Conservation (phyloP, 345 rosid species). For the Reutealis trisperma region DNA sequence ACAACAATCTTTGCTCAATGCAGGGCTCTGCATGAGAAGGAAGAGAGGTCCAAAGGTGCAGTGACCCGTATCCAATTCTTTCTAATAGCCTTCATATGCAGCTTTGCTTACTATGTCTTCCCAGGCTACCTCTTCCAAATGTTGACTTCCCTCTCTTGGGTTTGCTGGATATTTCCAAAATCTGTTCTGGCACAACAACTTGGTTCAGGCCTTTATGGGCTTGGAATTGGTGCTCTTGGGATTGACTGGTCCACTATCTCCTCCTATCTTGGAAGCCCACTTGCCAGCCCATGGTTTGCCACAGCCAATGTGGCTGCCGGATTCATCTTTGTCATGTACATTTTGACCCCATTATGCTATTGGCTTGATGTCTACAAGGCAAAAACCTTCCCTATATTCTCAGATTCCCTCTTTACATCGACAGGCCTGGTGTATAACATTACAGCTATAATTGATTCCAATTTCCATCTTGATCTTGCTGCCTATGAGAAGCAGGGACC, state of each 20-base stretch:
- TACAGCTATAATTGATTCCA: constrained; percentile 62
- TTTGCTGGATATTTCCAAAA: constrained; percentile 81
- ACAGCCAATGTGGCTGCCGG: constrained; percentile 93
- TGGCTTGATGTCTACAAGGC: constrained; percentile 79
- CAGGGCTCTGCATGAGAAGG: constrained; percentile 91
- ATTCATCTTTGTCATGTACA: constrained; percentile 63
- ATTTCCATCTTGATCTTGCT: constrained; percentile 68
- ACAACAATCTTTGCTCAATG: neutral
- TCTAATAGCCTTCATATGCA: constrained; percentile 72
- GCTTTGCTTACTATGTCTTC: constrained; percentile 86
- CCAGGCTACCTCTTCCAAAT: constrained; percentile 88
- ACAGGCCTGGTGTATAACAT: constrained; percentile 76
- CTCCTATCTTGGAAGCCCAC: constrained; percentile 94
- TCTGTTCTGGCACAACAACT: constrained; percentile 85
- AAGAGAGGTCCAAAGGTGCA: constrained; percentile 67
- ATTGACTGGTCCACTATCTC: constrained; percentile 96
- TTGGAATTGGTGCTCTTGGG: constrained; percentile 73
- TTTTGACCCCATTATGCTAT: constrained; percentile 71
- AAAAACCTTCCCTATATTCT: constrained; percentile 84
- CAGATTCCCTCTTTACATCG: constrained; percentile 68
- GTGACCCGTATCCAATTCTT: constrained; percentile 87
- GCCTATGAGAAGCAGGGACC: constrained; percentile 83
- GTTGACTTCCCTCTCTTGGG: constrained; percentile 90
- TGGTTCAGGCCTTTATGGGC: constrained; percentile 92
- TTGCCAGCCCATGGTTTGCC: constrained; percentile 99